A percentile compares a stretch with the other conserved stretches of the same genome.
Conservation (phyloP, 2,329 filamentous ascomycete species). For the Verticillium nonalfalfae region DNA sequence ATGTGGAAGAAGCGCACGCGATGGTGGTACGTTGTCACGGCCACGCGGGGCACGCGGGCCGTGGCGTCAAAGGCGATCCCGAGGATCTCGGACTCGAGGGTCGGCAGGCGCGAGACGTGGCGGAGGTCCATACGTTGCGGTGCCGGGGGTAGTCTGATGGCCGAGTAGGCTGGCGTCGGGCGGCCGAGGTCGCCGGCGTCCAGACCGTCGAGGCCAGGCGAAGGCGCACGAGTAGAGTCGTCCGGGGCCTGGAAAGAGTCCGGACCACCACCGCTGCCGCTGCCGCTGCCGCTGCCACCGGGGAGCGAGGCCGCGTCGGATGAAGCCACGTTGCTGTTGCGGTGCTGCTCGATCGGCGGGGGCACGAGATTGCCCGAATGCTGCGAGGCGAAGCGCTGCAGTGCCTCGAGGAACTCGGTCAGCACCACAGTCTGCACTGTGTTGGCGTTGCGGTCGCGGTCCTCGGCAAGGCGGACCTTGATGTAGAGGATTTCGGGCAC, state of each 20-base stretch:
- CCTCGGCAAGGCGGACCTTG: conserved; percentile 1
- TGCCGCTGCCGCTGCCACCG: background rate
- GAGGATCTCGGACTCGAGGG: conserved; percentile 5
- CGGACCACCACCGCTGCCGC: background rate
- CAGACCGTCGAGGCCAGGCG: background rate
- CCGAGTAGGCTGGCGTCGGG: background rate
- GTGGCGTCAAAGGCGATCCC: conserved; percentile 5
- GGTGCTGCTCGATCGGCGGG: background rate
- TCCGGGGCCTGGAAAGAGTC: background rate
- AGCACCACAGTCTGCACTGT: background rate
- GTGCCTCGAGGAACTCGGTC: background rate
- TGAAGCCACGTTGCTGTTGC: background rate
- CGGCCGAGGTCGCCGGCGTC: background rate
- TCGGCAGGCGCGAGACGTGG: conserved; percentile 6
- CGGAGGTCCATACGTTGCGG: conserved; percentile 2
- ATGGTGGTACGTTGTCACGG: conserved; percentile 6
- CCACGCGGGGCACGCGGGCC: conserved; percentile 1
- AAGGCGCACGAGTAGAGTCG: background rate
- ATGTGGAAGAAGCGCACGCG: conserved; percentile 6
- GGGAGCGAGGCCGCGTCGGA: background rate
- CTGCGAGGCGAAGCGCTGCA: background rate
- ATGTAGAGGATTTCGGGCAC: conserved; percentile 5
- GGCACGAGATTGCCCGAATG: background rate
- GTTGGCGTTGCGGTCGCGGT: background rate
- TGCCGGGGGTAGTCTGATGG: background rate